These are phyloP conservation scores for Fusarium poae DNA, from an alignment of 2,329 filamentous ascomycete species.

Conservation along the genomic window DNA sequence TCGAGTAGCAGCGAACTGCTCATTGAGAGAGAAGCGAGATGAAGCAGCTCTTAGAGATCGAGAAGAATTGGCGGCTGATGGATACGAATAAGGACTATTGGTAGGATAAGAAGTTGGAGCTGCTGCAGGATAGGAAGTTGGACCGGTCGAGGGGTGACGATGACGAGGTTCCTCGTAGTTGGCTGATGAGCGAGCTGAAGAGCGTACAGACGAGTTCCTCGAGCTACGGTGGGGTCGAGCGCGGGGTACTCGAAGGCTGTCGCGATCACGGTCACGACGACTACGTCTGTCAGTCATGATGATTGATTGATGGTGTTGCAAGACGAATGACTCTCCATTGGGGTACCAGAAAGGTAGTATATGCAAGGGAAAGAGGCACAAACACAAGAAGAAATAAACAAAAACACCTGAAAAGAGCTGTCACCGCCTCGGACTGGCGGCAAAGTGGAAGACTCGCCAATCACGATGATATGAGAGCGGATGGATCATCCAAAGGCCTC, in stretches of 20 bases:
- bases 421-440: constrained; percentile 35
- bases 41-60: constrained; percentile 53
- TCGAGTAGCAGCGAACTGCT: constrained; percentile 63
- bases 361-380: not conserved
- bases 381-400: not conserved
- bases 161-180: constrained; percentile 41
- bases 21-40: constrained; percentile 62
- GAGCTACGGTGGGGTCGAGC: constrained; percentile 35
- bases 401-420: constrained; percentile 12
- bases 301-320: constrained; percentile 16
- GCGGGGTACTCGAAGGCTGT: constrained; percentile 51
- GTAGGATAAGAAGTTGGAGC: constrained; percentile 1
- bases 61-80: constrained; percentile 30
- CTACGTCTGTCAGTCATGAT: constrained; percentile 47
- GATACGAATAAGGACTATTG: constrained; percentile 7
- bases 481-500: constrained; percentile 35
- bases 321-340: constrained; percentile 21
- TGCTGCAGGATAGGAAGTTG: constrained; percentile 6
- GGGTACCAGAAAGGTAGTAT: not conserved
- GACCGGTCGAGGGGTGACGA: constrained; percentile 17
- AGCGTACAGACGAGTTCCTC: constrained; percentile 46
- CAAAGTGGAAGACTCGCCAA: constrained; percentile 41
- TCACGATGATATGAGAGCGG: constrained; percentile 38
- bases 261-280: constrained; percentile 31
- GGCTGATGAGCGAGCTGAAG: constrained; percentile 46